Evolutionary conservation across 352 stramenopile species (phyloP), one percentile per base, ranked within the genome.

Genomic region (Phytophthora pluvialis): DNA sequence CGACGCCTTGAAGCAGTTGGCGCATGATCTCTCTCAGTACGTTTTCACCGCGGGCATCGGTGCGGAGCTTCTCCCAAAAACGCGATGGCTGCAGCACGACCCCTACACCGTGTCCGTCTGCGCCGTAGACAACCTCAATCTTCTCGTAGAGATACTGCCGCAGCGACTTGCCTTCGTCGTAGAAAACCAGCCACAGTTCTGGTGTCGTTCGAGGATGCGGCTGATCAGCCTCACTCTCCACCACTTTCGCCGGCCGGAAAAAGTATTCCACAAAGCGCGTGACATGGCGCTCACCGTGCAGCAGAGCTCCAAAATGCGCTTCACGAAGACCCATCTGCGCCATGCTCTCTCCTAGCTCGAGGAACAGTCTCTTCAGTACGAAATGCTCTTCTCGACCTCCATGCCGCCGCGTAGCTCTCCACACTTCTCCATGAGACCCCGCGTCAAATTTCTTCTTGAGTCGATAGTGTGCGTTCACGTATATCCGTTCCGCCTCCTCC

Each of bases 1-100:
- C 89, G 1, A 98, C 78, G 12, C 81, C 91, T 52, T 98, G 72
- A 8, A 99, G 78, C 33, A 98, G 57, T 76, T 99, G 97, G n/a
- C 87, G 94, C 62, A 98, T 68, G 64, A 98, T 98, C 51, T 98
- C 94, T 43, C 90, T 89, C 49, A 99, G 50, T 13, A 93, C 86
- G 15, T 73, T 54, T 72, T 90, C 84, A 0, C 86, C 86, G 2
- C 70, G 64, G 0, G 52, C 57, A 51, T 91, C 76, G 0, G 74
- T 64, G 7, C 86, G 81, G 18, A 95, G 67, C n/a, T 77, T 81
- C n/a, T 90, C 52, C 86, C 86, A 94, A 33, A 95, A 95, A 8
- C 67, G 64, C 25, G 88, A 96, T 15, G 80, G 85, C 46, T 94
- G 76, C 18, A 94, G 73, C 2, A 94, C 66, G 12, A 93, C 78